phyloP scores from a whole-genome alignment of 2,329 filamentous ascomycete genomes.

The Fusarium coffeatum region DNA sequence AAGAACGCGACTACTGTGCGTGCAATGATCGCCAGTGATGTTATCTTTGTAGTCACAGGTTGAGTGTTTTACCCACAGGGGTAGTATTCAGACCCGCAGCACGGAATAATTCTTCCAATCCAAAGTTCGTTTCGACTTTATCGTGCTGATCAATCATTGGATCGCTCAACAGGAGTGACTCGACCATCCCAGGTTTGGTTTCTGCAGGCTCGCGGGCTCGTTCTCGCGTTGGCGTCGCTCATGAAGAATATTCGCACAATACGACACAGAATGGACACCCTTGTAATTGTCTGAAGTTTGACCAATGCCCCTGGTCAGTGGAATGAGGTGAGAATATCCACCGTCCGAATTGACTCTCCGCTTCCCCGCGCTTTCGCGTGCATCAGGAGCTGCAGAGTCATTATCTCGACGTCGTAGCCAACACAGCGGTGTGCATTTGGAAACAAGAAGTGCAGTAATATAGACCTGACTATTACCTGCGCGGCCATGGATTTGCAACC shows the following conservation, averaged over 20 bases:
- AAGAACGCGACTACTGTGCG: conserved; percentile 1
- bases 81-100: conserved; percentile 24
- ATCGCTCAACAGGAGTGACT: conserved; percentile 4
- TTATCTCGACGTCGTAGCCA: conserved; percentile 29
- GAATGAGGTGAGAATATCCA: conserved; percentile 25
- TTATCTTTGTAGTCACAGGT: conserved; percentile 19
- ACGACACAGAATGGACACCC: conserved; percentile 5
- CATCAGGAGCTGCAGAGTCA: conserved; percentile 8
- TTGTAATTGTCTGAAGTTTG: conserved; percentile 10
- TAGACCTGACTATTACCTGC: conserved; percentile 28
- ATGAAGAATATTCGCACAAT: conserved; percentile 3
- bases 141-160: conserved; percentile 10
- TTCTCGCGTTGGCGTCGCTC: background rate
- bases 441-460: conserved; percentile 34
- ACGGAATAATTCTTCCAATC: conserved; percentile 20
- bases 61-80: conserved; percentile 5
- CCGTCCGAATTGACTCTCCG: conserved; percentile 21
- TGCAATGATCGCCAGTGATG: conserved; percentile 21
- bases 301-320: conserved; percentile 8
- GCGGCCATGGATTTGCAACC: conserved; percentile 21
- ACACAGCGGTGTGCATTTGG: conserved; percentile 43
- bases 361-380: conserved; percentile 33
- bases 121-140: background rate
- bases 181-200: background rate
- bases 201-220: background rate